These are phyloP conservation scores for Cercospora canescens DNA, from an alignment of 2,329 filamentous ascomycete genomes.

Conservation along the genomic window DNA sequence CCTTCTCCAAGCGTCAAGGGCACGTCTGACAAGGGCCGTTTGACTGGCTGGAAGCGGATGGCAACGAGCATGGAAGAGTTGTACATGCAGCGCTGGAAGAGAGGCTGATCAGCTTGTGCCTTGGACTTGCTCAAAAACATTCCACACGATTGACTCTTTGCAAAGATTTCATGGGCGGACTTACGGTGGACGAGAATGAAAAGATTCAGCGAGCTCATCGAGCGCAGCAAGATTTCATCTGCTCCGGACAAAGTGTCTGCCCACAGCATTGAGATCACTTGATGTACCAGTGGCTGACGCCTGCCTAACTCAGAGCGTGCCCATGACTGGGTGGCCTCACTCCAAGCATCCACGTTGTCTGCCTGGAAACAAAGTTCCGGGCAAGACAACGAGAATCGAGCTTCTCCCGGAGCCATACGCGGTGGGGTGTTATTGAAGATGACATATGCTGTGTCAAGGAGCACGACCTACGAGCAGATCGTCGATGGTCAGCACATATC, in stretches of 20 bases:
- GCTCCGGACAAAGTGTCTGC: background rate
- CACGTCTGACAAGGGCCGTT: background rate
- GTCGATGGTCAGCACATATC: background rate
- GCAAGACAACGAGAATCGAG: background rate
- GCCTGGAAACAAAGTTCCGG: conserved; percentile 7
- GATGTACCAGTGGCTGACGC: background rate
- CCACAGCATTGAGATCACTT: conserved; percentile 5
- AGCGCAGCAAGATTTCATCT: background rate
- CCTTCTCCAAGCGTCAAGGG: background rate
- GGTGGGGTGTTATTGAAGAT: conserved; percentile 11
- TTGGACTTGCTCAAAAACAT: background rate
- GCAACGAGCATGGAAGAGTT: conserved; percentile 9
- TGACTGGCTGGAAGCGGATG: conserved; percentile 6
- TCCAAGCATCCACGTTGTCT: background rate
- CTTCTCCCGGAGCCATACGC: conserved; percentile 1
- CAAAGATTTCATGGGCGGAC: background rate
- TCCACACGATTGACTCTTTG: no score
- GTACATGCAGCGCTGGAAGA: background rate
- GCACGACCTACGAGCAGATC: background rate
- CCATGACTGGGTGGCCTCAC: background rate
- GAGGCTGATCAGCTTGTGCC: background rate
- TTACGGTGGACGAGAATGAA: conserved; percentile 3
- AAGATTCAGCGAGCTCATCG: conserved; percentile 1
- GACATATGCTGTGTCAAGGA: conserved; percentile 6
- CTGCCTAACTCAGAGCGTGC: background rate